Evolutionary conservation across 306 rosid species (phyloP).

Genomic region (Quercus variabilis): DNA sequence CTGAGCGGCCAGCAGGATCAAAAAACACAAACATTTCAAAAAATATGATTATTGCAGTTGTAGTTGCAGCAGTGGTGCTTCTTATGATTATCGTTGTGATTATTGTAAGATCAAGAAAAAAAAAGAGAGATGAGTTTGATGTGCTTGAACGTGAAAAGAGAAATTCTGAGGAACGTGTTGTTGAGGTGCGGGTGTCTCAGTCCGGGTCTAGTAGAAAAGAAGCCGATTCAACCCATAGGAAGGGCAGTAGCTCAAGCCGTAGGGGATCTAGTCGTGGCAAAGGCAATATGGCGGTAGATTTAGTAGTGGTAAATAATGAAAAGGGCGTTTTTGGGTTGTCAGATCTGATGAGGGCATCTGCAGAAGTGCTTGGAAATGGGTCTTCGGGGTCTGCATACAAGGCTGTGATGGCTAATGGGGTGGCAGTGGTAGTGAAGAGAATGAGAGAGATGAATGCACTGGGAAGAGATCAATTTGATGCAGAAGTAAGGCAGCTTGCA

Average conservation of each 20-base stretch:
- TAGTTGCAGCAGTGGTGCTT: slow-evolving; percentile 22
- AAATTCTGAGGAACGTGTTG: slow-evolving; percentile 1
- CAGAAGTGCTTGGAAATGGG: slow-evolving; percentile 78
- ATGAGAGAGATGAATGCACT: slow-evolving; percentile 60
- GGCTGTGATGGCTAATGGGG: slow-evolving; percentile 72
- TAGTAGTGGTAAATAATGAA: slow-evolving; percentile 54
- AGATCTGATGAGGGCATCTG: slow-evolving; percentile 79
- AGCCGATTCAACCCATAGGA: background rate
- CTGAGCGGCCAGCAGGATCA: background rate
- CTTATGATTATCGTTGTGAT: slow-evolving; percentile 22
- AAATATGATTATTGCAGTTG: slow-evolving; percentile 21
- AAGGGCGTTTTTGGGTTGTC: slow-evolving; percentile 65
- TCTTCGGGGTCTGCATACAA: slow-evolving; percentile 72
- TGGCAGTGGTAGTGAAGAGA: slow-evolving; percentile 84
- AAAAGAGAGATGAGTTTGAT: slow-evolving; percentile 13
- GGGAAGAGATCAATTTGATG: slow-evolving; percentile 61
- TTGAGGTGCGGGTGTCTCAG: slow-evolving; percentile 45
- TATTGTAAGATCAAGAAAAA: slow-evolving; percentile 19
- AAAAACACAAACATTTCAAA: background rate
- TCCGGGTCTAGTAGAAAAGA: slow-evolving; percentile 30
- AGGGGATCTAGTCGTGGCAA: slow-evolving; percentile 4
- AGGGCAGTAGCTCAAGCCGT: slow-evolving; percentile 1
- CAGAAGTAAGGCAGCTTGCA: slow-evolving; percentile 48
- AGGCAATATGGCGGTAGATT: slow-evolving; percentile 30
- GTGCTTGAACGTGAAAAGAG: background rate